Conservation (phyloP, 2,329 filamentous ascomycete genomes). For the Apiospora arundinis region DNA sequence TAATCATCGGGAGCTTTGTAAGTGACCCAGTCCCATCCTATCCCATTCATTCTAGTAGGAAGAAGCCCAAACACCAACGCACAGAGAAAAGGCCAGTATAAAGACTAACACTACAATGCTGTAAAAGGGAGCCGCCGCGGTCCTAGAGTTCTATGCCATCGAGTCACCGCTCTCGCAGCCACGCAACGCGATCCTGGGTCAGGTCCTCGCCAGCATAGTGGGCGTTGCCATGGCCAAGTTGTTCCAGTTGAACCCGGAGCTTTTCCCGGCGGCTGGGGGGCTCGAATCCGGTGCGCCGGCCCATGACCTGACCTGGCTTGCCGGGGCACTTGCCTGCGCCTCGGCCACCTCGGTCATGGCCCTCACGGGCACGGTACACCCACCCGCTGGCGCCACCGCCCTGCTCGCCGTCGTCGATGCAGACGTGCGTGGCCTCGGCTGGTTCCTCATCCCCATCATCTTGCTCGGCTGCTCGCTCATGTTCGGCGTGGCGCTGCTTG, state of each 20-base stretch:
- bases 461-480: constrained; percentile 67
- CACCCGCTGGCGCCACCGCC: constrained; percentile 77
- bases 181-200: constrained; percentile 71
- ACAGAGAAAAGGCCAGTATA: too few species aligned
- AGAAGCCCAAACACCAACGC: not conserved
- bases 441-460: constrained; percentile 70
- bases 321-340: constrained; percentile 69
- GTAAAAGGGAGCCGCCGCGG: constrained; percentile 71
- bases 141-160: constrained; percentile 76
- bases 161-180: constrained; percentile 77
- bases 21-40: constrained; percentile 38
- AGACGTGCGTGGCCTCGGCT: constrained; percentile 63
- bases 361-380: constrained; percentile 74
- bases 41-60: too few species aligned
- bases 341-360: constrained; percentile 69
- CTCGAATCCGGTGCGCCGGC: constrained; percentile 41
- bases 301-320: constrained; percentile 65
- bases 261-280: not conserved
- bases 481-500: constrained; percentile 64
- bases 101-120: not conserved
- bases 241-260: constrained; percentile 54
- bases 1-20: constrained; percentile 75
- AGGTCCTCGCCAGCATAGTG: constrained; percentile 65
- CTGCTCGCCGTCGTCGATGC: constrained; percentile 69
- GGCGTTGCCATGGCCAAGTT: constrained; percentile 70